phyloP scores from a whole-genome alignment of 345 rosid genomes.

The Noccaea caerulescens region DNA sequence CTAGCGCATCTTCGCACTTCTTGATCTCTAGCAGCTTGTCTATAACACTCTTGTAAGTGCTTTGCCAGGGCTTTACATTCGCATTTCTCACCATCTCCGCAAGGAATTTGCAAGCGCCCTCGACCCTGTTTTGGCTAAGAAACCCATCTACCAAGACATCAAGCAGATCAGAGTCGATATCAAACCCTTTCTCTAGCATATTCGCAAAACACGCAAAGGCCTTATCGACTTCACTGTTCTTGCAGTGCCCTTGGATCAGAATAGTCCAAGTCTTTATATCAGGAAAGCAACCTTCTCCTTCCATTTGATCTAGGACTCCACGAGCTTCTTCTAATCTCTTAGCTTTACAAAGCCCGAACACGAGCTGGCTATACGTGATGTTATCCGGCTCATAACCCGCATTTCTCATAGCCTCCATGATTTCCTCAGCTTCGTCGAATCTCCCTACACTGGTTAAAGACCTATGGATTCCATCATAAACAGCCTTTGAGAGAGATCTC shows the following conservation, averaged over 20 bases:
- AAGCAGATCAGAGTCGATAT: constrained; percentile 68
- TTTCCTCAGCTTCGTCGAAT: constrained; percentile 72
- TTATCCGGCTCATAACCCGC: constrained; percentile 83
- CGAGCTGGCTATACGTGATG: constrained; percentile 79
- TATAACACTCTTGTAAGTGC: constrained; percentile 69
- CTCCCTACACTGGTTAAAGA: constrained; percentile 62
- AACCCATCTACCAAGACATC: constrained; percentile 72
- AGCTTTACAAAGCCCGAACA: constrained; percentile 88
- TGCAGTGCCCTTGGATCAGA: constrained; percentile 83
- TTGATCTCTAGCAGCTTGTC: constrained; percentile 66
- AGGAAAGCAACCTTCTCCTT: constrained; percentile 59
- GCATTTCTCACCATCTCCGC: constrained; percentile 58
- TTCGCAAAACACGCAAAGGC: constrained; percentile 63
- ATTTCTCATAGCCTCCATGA: constrained; percentile 60
- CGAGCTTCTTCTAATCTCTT: constrained; percentile 73
- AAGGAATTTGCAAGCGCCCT: constrained; percentile 67
- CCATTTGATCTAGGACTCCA: constrained; percentile 67
- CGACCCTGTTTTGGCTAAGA: constrained; percentile 56
- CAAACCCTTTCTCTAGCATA: constrained; percentile 60
- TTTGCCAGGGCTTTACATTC: constrained; percentile 77
- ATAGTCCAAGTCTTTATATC: constrained; percentile 92
- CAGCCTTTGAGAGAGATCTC: constrained; percentile 61
- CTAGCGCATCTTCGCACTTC: constrained; percentile 74
- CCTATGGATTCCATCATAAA: constrained; percentile 83
- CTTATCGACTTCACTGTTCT: constrained; percentile 58